Evolutionary conservation across 2,329 filamentous ascomycete species (phyloP), one percentile per base, ranked within the genome.

Genomic region (Ophiosphaerella narmari): DNA sequence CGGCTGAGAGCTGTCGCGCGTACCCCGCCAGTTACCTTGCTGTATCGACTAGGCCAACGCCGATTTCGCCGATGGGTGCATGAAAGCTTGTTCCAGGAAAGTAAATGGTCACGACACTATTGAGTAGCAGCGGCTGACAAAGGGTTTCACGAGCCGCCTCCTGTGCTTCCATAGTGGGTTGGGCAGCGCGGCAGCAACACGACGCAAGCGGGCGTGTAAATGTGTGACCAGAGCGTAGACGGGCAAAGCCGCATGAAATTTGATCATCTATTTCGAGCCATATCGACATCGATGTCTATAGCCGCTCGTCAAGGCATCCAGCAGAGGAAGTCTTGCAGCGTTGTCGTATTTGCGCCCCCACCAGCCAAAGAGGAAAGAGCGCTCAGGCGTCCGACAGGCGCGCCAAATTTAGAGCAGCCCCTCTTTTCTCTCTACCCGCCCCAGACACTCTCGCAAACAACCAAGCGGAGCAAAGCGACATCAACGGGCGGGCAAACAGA

Each of bases 121-220:
- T 34, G 48, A 40, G 29, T 39, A 47, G 37, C 47, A 38, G 48
- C 55, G 55, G 50, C 46, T 43, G 54, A 42, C 12, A 16, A 42
- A 32, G 14, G 49, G 59, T 65, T 62, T 59, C 59, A 59, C 42
- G 52, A 57, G 48, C 48, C 62, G 59, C 60, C 54, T 46, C 48
- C 37, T 35, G 37, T 51, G 37, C 31, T 21, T 34, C 34, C 40
- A n/a, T 21, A 18, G 44, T 48, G 44, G 42, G 43, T 33, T 34
- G 39, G 36, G 49, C 50, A 23, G 41, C 46, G 47, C 39, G 41
- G 26, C 26, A 29, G 26, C 26, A 29, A 29, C 7, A 11, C 7
- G 26, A 29, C 11, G 6, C 26, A 29, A 11, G 11, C 7, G 26
- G 26, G 26, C 11, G 5, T 8, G 26, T 29, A 29, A 8, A 29